Percentiles rank a stretch among this genome's conserved stretches.
Evolutionary conservation across 805 yeast genomes (phyloP).

Genomic region (Pachysolen tannophilus): DNA sequence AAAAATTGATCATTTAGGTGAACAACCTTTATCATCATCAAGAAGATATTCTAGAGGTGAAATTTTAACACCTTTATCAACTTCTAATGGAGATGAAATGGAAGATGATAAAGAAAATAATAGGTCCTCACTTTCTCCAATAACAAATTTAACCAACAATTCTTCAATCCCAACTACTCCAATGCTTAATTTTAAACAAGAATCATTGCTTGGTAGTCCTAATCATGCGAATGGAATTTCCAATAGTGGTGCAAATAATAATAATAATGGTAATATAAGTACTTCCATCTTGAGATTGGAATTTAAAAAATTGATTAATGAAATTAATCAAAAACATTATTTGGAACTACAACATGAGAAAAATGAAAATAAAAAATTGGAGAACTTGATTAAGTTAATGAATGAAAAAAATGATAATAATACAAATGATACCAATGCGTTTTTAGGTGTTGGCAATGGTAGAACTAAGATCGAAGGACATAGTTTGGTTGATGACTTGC

Average conservation of each 20-base stretch:
- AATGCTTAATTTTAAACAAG: conserved; percentile 16
- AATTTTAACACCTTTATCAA: conserved; percentile 13
- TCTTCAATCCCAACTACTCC: conserved; percentile 17
- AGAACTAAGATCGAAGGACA: no score
- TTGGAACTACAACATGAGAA: conserved; percentile 49
- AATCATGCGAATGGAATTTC: conserved; percentile 1
- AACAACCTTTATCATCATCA: conserved; percentile 1
- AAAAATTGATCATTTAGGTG: conserved; percentile 37
- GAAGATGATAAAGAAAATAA: not conserved
- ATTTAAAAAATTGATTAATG: conserved; percentile 56
- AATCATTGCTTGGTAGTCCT: not conserved
- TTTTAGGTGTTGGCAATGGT: no score
- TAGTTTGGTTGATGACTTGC: no score
- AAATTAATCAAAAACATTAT: conserved; percentile 56
- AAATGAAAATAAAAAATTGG: conserved; percentile 37
- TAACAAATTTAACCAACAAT: conserved; percentile 14
- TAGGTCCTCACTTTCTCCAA: conserved; percentile 10
- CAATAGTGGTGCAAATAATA: not conserved
- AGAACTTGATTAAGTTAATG: conserved; percentile 27
- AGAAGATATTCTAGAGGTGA: conserved; percentile 4
- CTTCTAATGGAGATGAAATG: conserved; percentile 4
- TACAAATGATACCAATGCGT: not conserved
- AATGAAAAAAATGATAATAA: conserved; percentile 1
- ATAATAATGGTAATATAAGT: conserved; percentile 15
- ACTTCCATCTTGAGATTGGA: conserved; percentile 57